Base-by-base conservation (phyloP, 2,329 filamentous ascomycete genomes). In the Teratosphaeria epicoccoides region DNA sequence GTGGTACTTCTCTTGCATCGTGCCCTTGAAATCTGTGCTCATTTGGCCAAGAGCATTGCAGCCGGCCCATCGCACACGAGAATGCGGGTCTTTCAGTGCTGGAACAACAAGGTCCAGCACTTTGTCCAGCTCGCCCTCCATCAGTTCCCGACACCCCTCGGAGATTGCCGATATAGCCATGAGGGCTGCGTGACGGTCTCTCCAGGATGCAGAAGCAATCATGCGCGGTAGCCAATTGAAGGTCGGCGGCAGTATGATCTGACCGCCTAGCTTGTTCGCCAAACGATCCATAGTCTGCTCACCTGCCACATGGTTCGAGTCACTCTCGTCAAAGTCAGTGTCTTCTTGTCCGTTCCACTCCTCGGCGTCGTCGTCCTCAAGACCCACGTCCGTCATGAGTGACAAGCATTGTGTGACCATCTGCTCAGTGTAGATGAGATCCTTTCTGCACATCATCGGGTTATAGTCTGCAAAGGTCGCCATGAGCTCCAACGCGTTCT, bases 101-200 rank as follows among this genome's bases (percentile, higher is more conserved):
- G 93, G 93, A 47, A 96, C 82, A n/a, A 98, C 91, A 51, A 98
- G 78, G 58, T 95, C 88, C 46, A 98, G 78, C 22, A 98, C 91
- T 66, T 96, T 90, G 68, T 89, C 88, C 3, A 98, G 77, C 69
- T 98, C 93, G 43, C 87, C 87, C 59, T 95, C 79, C 93, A 98
- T 98, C 56, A 96, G 77, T 24, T 97, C 91, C 53, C 89, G 84
- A 66, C 93, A 98, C 33, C 93, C 93, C 70, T 98, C 93, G 0
- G 93, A 97, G 57, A 98, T 98, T 59, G 93, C 93, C 2, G 91
- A 97, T 55, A 98, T 96, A 23, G 93, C 93, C 93, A 98, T 98
- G 49, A 98, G 80, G 46, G 93, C 93, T 26, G 93, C 93, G 69
- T 98, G 93, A 56, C 91, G 83, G 69, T 98, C 93, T 64, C 88